phyloP scores from a whole-genome alignment of 2,329 filamentous ascomycete genomes.

The Berkeleyomyces basicola region DNA sequence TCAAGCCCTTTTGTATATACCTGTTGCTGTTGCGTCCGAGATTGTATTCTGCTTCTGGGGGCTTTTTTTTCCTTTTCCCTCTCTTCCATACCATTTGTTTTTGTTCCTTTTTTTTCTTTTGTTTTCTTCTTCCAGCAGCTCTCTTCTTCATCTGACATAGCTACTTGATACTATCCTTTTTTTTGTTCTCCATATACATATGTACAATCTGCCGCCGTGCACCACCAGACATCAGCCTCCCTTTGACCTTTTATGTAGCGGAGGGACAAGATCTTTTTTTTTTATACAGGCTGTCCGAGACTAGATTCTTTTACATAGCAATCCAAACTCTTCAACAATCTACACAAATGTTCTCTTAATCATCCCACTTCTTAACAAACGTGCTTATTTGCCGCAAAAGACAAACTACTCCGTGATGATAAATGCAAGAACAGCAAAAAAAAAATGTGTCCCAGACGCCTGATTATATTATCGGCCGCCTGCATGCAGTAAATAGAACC shows the following conservation, averaged over 20 bases:
- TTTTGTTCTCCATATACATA: background rate
- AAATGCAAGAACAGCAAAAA: background rate
- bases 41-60: background rate
- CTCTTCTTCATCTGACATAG: background rate
- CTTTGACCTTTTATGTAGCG: too few species aligned
- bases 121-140: background rate
- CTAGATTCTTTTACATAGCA: too few species aligned
- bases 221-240: too few species aligned
- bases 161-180: background rate
- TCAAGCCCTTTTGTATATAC: too few species aligned
- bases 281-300: too few species aligned
- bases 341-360: too few species aligned
- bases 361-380: too few species aligned
- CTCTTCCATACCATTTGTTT: background rate
- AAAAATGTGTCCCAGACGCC: background rate
- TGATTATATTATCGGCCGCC: background rate
- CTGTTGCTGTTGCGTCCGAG: background rate
- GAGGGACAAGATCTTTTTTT: too few species aligned
- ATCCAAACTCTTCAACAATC: too few species aligned
- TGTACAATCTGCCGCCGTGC: background rate
- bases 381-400: too few species aligned
- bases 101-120: background rate
- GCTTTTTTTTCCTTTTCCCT: background rate
- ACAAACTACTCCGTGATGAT: background rate
- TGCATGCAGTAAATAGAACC: background rate